Base-by-base conservation (phyloP, 2,329 filamentous ascomycete genomes). In the Fusarium annulatum region DNA sequence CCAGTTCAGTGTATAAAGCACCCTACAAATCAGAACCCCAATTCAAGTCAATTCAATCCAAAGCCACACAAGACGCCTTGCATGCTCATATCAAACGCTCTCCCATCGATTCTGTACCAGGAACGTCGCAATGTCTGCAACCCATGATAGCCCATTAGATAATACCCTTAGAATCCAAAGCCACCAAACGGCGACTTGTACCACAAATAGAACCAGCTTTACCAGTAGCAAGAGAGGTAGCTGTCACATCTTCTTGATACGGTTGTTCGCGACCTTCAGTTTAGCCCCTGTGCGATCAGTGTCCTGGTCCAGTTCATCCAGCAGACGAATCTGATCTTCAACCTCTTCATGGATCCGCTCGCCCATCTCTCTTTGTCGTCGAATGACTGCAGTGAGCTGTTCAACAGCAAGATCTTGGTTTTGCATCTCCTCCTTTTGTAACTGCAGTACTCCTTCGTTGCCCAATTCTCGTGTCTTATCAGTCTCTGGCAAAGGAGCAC, bases 351-450 rank as follows among this genome's bases (percentile, higher is more conserved):
- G 88, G 78, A 96, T 95, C 64, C 90, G 88, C 52, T 94, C 84
- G 1, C 93, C 93, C 88, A 96, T 93, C 82, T 95, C 91, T 78
- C 89, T 91, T 84, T 96, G 92, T 66, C 92, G 85, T 53, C 90
- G 85, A 52, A 96, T 91, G 53, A 94, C 91, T 72, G 89, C 90
- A 4, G 89, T 87, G 62, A 96, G 83, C 75, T 90, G 86, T 23
- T 92, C 88, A 6, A 96, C 88, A 75, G 93, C 91, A 76, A 91
- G 81, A 74, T 96, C 94, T 78, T 97, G 94, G 73, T 93, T 90
- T 60, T 86, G 79, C 86, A 96, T 94, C 80, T 94, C 89, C 78
- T 93, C 88, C 76, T 90, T 86, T 81, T 96, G 94, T 69, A 96
- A 82, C 80, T 93, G 89, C 69, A 95, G 77, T 23, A 96, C 90